Conservation (phyloP, 208 protist genomes). For the Endotrypanum monterogeii region DNA sequence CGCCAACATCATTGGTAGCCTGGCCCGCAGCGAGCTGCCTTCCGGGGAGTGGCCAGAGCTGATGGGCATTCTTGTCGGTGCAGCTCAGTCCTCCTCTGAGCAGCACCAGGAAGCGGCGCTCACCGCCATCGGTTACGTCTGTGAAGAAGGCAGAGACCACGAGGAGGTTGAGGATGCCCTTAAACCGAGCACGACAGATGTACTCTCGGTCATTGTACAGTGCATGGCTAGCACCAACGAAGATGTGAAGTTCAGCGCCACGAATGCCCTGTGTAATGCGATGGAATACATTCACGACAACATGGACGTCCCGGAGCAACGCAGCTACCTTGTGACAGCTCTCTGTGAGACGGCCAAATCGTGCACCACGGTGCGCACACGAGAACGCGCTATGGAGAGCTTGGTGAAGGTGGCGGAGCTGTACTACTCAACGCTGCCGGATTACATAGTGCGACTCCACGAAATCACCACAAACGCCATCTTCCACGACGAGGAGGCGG, state of each 20-base stretch:
- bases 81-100: slow-evolving; percentile 45
- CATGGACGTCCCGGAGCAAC: slow-evolving; percentile 92
- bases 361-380: slow-evolving; percentile 52
- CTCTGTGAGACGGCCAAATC: slow-evolving; percentile 75
- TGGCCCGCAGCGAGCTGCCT: slow-evolving; percentile 96
- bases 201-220: slow-evolving; percentile 91
- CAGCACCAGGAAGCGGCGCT: slow-evolving; percentile 94
- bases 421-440: slow-evolving; percentile 94
- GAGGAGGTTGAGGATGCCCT: slow-evolving; percentile 69
- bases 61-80: slow-evolving; percentile 83
- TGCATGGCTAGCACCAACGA: slow-evolving; percentile 85
- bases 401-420: slow-evolving; percentile 95
- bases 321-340: slow-evolving; percentile 90
- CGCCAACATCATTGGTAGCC: slow-evolving; percentile 94
- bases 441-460: slow-evolving; percentile 92
- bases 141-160: slow-evolving; percentile 92
- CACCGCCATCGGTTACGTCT: slow-evolving; percentile 96
- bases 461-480: slow-evolving; percentile 92
- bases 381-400: slow-evolving; percentile 91
- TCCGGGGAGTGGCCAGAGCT: slow-evolving; percentile 94
- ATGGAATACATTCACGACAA: slow-evolving; percentile 96
- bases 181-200: slow-evolving; percentile 72
- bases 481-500: slow-evolving; percentile 88
- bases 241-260: slow-evolving; percentile 90
- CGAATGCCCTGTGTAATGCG: slow-evolving; percentile 93